Evolutionary conservation across 192 early-diverging fungal species (phyloP).

Genomic region (Coemansia asiatica): DNA sequence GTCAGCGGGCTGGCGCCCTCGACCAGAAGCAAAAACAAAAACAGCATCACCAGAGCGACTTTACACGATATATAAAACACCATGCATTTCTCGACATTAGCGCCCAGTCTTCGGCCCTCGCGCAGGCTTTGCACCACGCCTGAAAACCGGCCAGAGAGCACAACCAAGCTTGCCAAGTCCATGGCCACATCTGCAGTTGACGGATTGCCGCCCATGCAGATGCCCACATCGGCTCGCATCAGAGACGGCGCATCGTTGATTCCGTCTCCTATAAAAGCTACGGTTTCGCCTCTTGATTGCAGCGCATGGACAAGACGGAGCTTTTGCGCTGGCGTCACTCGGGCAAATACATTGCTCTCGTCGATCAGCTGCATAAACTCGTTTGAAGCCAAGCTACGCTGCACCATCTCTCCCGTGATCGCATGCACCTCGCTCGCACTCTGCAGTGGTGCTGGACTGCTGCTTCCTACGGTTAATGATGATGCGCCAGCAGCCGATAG

Average conservation of each 20-base stretch:
- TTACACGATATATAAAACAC: conserved; percentile 37
- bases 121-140: conserved; percentile 35
- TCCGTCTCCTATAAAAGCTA: conserved; percentile 72
- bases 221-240: conserved; percentile 78
- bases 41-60: conserved; percentile 31
- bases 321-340: conserved; percentile 41
- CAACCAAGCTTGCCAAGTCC: conserved; percentile 41
- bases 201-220: conserved; percentile 75
- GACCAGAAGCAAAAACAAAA: conserved; percentile 23
- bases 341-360: conserved; percentile 49
- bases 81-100: conserved; percentile 35
- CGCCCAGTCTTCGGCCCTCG: conserved; percentile 22
- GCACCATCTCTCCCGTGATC: conserved; percentile 47
- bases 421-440: conserved; percentile 25
- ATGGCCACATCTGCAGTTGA: conserved; percentile 64
- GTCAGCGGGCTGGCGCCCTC: conserved; percentile 39
- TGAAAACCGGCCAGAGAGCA: conserved; percentile 34
- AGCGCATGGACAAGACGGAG: conserved; percentile 41
- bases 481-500: too few species aligned
- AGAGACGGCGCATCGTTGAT: conserved; percentile 89
- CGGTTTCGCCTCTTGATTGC: conserved; percentile 43
- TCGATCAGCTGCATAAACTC: conserved; percentile 37
- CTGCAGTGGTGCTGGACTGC: neutral
- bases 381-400: conserved; percentile 23
- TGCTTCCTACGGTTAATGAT: too few species aligned